Percentiles rank a stretch among this genome's conserved stretches.
Evolutionary conservation across 164 flowering plant species (phyloP).

Genomic region (Pachysandra terminalis): DNA sequence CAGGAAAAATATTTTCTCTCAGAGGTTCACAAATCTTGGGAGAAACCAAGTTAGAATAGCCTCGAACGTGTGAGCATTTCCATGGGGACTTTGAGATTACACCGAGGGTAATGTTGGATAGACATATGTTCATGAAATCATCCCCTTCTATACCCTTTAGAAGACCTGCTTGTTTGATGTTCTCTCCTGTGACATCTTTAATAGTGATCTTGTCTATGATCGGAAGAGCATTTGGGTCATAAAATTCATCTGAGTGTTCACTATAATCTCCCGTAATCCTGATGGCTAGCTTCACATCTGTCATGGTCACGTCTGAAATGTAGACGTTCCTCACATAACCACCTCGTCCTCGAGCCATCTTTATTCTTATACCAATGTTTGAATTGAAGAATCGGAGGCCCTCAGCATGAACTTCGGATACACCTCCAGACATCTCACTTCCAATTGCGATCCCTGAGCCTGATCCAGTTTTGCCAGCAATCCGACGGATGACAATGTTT

Average conservation of each 20-base stretch:
- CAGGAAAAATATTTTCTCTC: constrained; percentile 31
- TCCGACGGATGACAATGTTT: constrained; percentile 43
- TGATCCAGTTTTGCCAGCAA: constrained; percentile 35
- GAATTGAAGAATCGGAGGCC: constrained; percentile 47
- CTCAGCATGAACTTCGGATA: constrained; percentile 59
- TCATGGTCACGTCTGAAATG: constrained; percentile 41
- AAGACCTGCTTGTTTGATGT: constrained; percentile 51
- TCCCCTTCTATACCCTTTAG: constrained; percentile 65
- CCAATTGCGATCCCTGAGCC: constrained; percentile 73
- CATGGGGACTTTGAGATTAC: constrained; percentile 43
- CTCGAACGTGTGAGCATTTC: constrained; percentile 58
- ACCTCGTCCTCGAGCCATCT: constrained; percentile 71
- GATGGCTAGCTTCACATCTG: constrained; percentile 42
- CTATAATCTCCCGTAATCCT: constrained; percentile 44
- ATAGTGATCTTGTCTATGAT: constrained; percentile 49
- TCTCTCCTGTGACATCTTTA: constrained; percentile 50
- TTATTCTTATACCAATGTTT: constrained; percentile 44
- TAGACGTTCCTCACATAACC: constrained; percentile 57
- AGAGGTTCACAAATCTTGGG: constrained; percentile 56
- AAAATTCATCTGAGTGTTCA: constrained; percentile 69
- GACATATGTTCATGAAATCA: constrained; percentile 46
- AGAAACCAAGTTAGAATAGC: constrained; percentile 50
- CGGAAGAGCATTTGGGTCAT: constrained; percentile 65
- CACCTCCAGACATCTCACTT: constrained; percentile 92
- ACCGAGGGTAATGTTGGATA: constrained; percentile 44